These are phyloP conservation scores for Malassezia caprae DNA, from an alignment of 1,284 basidiomycete genomes.

Conservation along the genomic window DNA sequence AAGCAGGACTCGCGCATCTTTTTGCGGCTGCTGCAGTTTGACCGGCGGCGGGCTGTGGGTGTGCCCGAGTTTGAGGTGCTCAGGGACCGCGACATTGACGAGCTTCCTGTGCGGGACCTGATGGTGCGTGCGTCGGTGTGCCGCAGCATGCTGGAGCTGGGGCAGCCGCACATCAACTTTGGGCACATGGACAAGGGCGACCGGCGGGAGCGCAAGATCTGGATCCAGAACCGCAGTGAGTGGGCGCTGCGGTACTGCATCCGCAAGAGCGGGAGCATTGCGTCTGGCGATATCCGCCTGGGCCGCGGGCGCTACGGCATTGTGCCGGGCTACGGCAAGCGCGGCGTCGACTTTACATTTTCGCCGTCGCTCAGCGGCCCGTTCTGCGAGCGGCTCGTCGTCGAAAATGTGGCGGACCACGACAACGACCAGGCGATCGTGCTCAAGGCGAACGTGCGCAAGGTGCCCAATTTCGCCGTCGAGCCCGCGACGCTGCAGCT, in stretches of 20 bases:
- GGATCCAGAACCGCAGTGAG: conserved; percentile 52
- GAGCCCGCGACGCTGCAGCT: conserved; percentile 49
- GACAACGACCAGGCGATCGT: conserved; percentile 51
- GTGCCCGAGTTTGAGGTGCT: conserved; percentile 37
- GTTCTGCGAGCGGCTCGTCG: conserved; percentile 52
- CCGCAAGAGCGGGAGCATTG: conserved; percentile 53
- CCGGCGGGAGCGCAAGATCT: conserved; percentile 51
- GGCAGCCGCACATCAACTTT: conserved; percentile 54
- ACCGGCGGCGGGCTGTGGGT: conserved; percentile 25
- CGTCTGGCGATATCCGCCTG: conserved; percentile 52
- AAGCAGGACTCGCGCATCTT: conserved; percentile 53
- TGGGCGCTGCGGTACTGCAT: conserved; percentile 52
- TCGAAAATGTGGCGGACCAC: conserved; percentile 52
- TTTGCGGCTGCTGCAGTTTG: conserved; percentile 51
- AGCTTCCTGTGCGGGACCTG: conserved; percentile 53
- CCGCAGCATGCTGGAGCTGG: conserved; percentile 51
- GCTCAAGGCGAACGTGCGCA: conserved; percentile 52
- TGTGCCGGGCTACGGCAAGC: conserved; percentile 52
- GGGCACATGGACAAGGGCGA: conserved; percentile 53
- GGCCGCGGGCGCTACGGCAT: conserved; percentile 52
- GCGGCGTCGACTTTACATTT: conserved; percentile 51
- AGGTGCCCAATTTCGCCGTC: conserved; percentile 51
- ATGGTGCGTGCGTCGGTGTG: conserved; percentile 51
- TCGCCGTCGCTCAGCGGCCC: conserved; percentile 49
- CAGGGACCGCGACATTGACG: conserved; percentile 40